Evolutionary conservation across 257 asterid species (phyloP).

Genomic region (Henckelia pumila): DNA sequence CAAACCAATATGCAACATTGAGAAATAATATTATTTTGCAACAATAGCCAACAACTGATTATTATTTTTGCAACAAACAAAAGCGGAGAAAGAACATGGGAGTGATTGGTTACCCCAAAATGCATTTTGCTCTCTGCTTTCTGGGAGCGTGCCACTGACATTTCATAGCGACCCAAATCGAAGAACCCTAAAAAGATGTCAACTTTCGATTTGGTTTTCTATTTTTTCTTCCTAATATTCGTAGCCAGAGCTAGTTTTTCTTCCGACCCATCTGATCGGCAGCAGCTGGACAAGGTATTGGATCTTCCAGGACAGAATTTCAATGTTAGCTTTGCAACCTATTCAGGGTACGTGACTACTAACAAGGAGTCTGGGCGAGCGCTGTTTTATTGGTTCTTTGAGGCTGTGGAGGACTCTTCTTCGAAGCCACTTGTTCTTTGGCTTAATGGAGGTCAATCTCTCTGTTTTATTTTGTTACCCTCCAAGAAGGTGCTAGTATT

Average conservation of each 20-base stretch:
- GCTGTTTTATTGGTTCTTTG: slow-evolving; percentile 91
- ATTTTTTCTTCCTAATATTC: slow-evolving; percentile 30
- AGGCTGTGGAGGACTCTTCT: slow-evolving; percentile 79
- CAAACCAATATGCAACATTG: too few relatives aligned
- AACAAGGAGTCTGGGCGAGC: slow-evolving; percentile 64
- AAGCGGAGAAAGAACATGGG: too few relatives aligned
- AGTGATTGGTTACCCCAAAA: too few relatives aligned
- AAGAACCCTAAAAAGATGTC: slow-evolving; percentile 52
- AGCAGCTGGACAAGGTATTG: slow-evolving; percentile 51
- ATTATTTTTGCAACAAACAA: too few relatives aligned
- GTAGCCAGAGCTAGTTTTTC: slow-evolving; percentile 16
- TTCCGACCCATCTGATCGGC: slow-evolving; percentile 38
- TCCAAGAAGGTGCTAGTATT: background rate
- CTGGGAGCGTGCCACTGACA: slow-evolving; percentile 14
- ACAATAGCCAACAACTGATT: too few relatives aligned
- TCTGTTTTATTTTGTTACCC: background rate
- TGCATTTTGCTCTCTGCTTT: slow-evolving; percentile 11
- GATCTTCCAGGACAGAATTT: slow-evolving; percentile 79
- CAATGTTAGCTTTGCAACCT: slow-evolving; percentile 69
- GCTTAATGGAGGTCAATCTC: slow-evolving; percentile 86
- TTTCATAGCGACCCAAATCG: background rate
- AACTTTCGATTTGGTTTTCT: slow-evolving; percentile 41
- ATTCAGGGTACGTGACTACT: slow-evolving; percentile 76
- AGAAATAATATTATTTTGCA: too few relatives aligned
- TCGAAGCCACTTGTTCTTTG: slow-evolving; percentile 92